Base-by-base conservation (phyloP, 1,139 yeast genomes). In the Debaryomyces coudertii region DNA sequence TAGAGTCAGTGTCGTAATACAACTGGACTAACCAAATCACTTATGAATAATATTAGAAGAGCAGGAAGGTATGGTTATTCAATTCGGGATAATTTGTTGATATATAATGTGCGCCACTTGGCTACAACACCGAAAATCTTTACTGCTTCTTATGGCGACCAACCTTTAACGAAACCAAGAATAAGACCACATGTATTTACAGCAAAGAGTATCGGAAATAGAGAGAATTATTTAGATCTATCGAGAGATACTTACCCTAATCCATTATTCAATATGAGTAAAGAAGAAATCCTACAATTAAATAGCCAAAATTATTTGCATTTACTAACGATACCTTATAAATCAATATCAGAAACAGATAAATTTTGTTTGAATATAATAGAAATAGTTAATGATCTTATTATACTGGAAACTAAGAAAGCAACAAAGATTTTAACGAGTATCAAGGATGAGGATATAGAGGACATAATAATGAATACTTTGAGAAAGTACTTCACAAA, bases 261-360 rank as follows among this genome's bases (percentile, higher is more conserved):
- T 43, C 77, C 79, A 3, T 55, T 73, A 25, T 63, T 59, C 41
- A 46, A 55, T 9, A 62, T 71, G 68, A 39, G 58, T 8, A 62
- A 64, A 43, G 56, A 55, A 0, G 65, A 68, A 33, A 51, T 73
- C 1, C 24, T 60, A 9, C 42, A 41, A 0, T 58, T 73, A n/a
- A 50, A 53, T 8, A 45, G 46, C 6, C 40, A 49, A 6, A 68
- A 67, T 25, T 65, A 65, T 45, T 39, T 44, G 15, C 66, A 68
- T 48, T 54, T 72, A 9, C 46, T 62, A 3, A 46, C 49, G 4
- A 55, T 70, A n/a, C 68, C 70, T 0, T 61, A 61, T 50, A 58
- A 52, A 8, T 25, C 54, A 2, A 36, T 56, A 2, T 53, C 58
- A 24, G 74, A 70, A 44, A 61, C 65, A n/a, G 65, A 66, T 38